phyloP scores from a whole-genome alignment of 164 flowering plant species.

The Sedum album region DNA sequence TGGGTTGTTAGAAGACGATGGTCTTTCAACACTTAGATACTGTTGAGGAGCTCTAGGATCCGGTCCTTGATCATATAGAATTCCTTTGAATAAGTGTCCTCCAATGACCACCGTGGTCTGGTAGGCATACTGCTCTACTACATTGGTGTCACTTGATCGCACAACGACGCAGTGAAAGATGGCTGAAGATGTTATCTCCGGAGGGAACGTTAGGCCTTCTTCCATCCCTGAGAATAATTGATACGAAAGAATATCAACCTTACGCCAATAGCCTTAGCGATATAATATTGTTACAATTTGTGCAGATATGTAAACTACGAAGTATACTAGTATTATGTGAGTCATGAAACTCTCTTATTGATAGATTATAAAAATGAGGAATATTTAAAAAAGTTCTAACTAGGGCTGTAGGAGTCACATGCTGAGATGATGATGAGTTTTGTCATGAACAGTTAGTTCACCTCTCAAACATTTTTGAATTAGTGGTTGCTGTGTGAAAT shows the following conservation, averaged over 20 bases:
- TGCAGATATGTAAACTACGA: not conserved
- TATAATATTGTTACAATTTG: not conserved
- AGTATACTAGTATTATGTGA: too few relatives aligned
- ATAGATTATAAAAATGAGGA: not conserved
- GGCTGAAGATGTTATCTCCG: conserved; percentile 3
- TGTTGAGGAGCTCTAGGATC: conserved; percentile 1
- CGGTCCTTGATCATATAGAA: conserved; percentile 9
- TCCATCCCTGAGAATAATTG: not conserved
- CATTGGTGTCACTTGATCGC: conserved; percentile 5
- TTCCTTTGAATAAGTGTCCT: conserved; percentile 8
- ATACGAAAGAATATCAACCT: not conserved
- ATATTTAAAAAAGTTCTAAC: not conserved
- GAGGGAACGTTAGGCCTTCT: not conserved
- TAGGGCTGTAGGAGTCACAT: conserved; percentile 5
- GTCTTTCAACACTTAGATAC: not conserved
- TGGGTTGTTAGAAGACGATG: not conserved
- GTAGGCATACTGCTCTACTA: conserved; percentile 1
- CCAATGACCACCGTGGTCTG: conserved; percentile 8
- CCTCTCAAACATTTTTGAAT: not conserved
- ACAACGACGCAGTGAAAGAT: not conserved
- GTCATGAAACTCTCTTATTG: not conserved
- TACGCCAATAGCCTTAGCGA: not conserved
- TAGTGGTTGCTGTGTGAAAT: not conserved
- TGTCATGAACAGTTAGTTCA: not conserved
- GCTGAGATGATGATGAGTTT: not conserved